phyloP scores from a whole-genome alignment of 371 early-diverging fungal species.

The Saksenaea vasiformis region DNA sequence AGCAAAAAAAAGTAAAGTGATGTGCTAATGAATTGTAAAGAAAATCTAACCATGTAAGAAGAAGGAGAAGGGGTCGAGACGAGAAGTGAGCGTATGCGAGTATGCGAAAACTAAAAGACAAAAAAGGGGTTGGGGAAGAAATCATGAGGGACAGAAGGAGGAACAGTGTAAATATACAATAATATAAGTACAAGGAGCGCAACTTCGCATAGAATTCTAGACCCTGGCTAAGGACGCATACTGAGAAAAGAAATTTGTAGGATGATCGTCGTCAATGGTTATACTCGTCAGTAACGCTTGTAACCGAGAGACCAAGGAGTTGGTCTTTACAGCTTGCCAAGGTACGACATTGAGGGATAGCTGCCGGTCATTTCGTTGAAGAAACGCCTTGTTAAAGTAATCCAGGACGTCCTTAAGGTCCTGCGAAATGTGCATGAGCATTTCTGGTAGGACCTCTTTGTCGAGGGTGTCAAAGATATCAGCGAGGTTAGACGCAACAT shows the following conservation, averaged over 20 bases:
- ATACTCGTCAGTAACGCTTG: constrained; percentile 8
- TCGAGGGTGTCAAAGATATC: constrained; percentile 31
- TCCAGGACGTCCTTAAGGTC: constrained; percentile 37
- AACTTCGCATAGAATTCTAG: neutral
- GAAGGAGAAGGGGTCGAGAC: neutral
- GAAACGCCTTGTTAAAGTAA: constrained; percentile 40
- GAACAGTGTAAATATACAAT: neutral
- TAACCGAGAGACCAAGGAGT: neutral
- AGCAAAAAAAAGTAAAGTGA: neutral
- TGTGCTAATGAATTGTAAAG: neutral
- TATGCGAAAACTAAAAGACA: neutral
- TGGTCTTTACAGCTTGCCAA: constrained; percentile 16
- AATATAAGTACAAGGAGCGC: constrained; percentile 1
- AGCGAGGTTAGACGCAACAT: constrained; percentile 24
- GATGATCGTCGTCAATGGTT: constrained; percentile 8
- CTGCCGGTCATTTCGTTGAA: constrained; percentile 23
- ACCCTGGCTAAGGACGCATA: neutral
- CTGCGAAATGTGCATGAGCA: constrained; percentile 33
- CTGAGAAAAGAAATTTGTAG: neutral
- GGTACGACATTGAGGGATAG: constrained; percentile 36
- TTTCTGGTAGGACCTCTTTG: constrained; percentile 29
- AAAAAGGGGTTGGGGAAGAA: neutral
- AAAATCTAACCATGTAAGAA: neutral
- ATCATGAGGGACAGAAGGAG: neutral
- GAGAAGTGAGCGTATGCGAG: neutral